phyloP scores from a whole-genome alignment of 169 alveolate genomes.

The Eimeria necatrix region DNA sequence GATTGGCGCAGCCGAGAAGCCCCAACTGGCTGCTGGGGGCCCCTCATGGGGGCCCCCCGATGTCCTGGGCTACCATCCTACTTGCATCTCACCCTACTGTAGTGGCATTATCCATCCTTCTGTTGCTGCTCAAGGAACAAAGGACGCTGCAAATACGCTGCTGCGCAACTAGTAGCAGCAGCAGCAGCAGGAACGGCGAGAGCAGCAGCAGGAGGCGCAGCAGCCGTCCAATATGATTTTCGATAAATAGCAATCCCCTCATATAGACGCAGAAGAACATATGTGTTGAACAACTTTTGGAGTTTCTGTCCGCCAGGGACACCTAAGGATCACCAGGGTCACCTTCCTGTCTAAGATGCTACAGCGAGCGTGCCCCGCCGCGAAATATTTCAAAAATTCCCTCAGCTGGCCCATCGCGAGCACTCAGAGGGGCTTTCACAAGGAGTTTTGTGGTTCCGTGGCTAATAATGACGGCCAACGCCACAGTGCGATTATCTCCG shows the following conservation, averaged over 20 bases:
- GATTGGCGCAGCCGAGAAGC: neutral
- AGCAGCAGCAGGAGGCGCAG: neutral
- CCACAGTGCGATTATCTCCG: neutral
- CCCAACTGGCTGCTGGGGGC: constrained; percentile 29
- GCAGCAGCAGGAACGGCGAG: constrained; percentile 19
- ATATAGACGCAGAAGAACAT: too few relatives aligned
- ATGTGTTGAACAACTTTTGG: too few relatives aligned
- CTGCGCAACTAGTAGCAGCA: neutral
- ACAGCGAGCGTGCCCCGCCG: too few relatives aligned
- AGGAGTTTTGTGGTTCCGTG: too few relatives aligned
- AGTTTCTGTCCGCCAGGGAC: too few relatives aligned
- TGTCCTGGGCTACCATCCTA: neutral
- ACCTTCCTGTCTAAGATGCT: too few relatives aligned
- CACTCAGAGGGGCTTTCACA: too few relatives aligned
- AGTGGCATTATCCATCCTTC: neutral
- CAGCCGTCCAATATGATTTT: neutral
- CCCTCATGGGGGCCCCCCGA: constrained; percentile 52
- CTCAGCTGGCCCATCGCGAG: too few relatives aligned
- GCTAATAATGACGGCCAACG: neutral
- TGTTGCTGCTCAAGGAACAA: neutral
- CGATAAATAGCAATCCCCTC: too few relatives aligned
- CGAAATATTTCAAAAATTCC: too few relatives aligned
- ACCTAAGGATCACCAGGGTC: too few relatives aligned
- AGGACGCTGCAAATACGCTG: neutral
- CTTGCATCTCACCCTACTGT: neutral